Conservation (phyloP, 805 yeast genomes). For the Candida nanaspora region DNA sequence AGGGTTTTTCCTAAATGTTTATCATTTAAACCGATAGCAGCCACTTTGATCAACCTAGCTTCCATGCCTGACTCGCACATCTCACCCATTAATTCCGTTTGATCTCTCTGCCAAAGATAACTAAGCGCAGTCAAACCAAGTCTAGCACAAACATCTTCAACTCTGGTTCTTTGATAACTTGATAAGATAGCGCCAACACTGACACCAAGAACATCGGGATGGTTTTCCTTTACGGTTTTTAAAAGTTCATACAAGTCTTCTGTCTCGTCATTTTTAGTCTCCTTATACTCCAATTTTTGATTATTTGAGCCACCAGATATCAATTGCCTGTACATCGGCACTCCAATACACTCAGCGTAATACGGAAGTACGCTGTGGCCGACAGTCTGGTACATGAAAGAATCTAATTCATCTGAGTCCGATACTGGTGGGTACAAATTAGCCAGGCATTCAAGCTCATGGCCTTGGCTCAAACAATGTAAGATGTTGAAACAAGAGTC, state of each 20-base stretch:
- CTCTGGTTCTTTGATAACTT: slow-evolving; percentile 90
- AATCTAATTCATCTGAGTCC: slow-evolving; percentile 67
- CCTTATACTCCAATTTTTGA: slow-evolving; percentile 58
- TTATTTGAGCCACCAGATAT: slow-evolving; percentile 61
- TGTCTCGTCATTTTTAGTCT: slow-evolving; percentile 75
- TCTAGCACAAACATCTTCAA: slow-evolving; percentile 81
- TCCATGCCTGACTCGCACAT: slow-evolving; percentile 65
- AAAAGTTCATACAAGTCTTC: slow-evolving; percentile 69
- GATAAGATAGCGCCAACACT: slow-evolving; percentile 95
- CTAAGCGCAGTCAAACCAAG: slow-evolving; percentile 64
- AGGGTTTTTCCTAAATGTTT: slow-evolving; percentile 64
- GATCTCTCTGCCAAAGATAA: slow-evolving; percentile 88
- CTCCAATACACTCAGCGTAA: slow-evolving; percentile 64
- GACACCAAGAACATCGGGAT: slow-evolving; percentile 77
- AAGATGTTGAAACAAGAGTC: slow-evolving; percentile 88
- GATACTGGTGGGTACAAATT: slow-evolving; percentile 60
- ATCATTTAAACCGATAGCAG: slow-evolving; percentile 75
- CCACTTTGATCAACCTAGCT: slow-evolving; percentile 86
- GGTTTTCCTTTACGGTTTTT: slow-evolving; percentile 34
- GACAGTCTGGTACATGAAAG: slow-evolving; percentile 97
- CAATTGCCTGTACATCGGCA: slow-evolving; percentile 69
- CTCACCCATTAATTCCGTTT: slow-evolving; percentile 70
- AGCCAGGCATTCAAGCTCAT: slow-evolving; percentile 78
- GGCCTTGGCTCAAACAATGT: slow-evolving; percentile 82
- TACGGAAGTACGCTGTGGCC: slow-evolving; percentile 72